A percentile compares a stretch with the other conserved stretches of the same genome.
Conservation (phyloP, 1,139 yeast genomes). For the Saccharomyces hybrid region DNA sequence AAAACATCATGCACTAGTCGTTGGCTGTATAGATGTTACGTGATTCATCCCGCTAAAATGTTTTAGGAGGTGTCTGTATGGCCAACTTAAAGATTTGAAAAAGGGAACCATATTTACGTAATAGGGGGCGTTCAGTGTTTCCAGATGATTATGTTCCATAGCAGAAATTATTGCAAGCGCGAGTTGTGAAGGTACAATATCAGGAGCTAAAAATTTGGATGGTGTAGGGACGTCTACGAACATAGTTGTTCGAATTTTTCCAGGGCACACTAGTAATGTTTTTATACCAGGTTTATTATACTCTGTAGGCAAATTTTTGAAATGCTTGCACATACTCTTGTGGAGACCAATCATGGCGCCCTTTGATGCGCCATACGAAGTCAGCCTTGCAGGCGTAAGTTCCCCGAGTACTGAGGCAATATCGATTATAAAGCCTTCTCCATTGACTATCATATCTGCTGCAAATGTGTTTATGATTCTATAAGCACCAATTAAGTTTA, state of each 20-base stretch:
- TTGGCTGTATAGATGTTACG: conserved; percentile 13
- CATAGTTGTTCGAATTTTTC: conserved; percentile 71
- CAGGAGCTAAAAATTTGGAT: conserved; percentile 69
- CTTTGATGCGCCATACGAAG: conserved; percentile 83
- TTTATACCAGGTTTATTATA: conserved; percentile 37
- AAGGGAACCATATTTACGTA: conserved; percentile 70
- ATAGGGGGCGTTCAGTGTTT: conserved; percentile 65
- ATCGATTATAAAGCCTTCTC: conserved; percentile 72
- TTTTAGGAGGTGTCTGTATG: conserved; percentile 36
- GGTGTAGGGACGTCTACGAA: conserved; percentile 70
- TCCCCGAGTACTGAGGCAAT: conserved; percentile 80
- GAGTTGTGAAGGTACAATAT: conserved; percentile 57
- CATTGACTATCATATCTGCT: conserved; percentile 57
- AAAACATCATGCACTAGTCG: not conserved
- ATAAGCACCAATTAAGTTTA: conserved; percentile 64
- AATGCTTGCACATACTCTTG: conserved; percentile 63
- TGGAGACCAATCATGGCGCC: conserved; percentile 80
- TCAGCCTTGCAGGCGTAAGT: conserved; percentile 71
- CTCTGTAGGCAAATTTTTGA: conserved; percentile 44
- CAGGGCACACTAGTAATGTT: conserved; percentile 76
- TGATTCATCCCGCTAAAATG: conserved; percentile 25
- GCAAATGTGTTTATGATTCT: conserved; percentile 62
- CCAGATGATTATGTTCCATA: conserved; percentile 52
- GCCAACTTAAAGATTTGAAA: conserved; percentile 69
- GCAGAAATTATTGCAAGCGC: conserved; percentile 54